These are phyloP conservation scores for Suillus variegatus DNA, from an alignment of 768 basidiomycete genomes.

Conservation along the genomic window DNA sequence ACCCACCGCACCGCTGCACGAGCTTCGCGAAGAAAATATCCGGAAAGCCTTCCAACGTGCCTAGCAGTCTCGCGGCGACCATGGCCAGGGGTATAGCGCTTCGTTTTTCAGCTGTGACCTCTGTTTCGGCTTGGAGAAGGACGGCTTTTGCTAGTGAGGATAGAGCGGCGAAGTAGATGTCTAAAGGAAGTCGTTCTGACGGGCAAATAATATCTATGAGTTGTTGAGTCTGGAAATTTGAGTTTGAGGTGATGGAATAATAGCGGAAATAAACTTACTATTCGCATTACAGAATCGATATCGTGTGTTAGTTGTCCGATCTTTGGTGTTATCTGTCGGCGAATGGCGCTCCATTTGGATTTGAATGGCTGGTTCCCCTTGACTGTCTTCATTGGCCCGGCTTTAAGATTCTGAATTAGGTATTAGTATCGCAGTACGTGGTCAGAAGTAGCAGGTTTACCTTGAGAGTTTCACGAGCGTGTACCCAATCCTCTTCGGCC, in stretches of 20 bases:
- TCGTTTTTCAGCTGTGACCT: conserved; percentile 86
- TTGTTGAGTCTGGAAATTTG: conserved; percentile 37
- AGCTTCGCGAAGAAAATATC: conserved; percentile 83
- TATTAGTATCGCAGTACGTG: conserved; percentile 23
- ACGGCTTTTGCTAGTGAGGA: conserved; percentile 90
- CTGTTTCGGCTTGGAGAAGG: conserved; percentile 89
- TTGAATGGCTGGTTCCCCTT: conserved; percentile 59
- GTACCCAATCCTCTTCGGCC: conserved; percentile 64
- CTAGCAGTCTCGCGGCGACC: conserved; percentile 71
- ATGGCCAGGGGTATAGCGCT: conserved; percentile 83
- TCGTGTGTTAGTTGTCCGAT: conserved; percentile 88
- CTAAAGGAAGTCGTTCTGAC: conserved; percentile 24
- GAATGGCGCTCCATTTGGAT: conserved; percentile 62
- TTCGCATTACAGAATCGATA: conserved; percentile 53
- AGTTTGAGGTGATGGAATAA: conserved; percentile 14
- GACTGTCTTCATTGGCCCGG: conserved; percentile 60
- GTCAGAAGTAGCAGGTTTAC: conserved; percentile 37
- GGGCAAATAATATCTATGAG: conserved; percentile 44
- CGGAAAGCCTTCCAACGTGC: conserved; percentile 56
- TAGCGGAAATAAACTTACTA: conserved; percentile 46
- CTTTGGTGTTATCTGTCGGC: conserved; percentile 82
- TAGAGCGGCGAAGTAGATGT: conserved; percentile 74
- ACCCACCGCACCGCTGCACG: conserved; percentile 85
- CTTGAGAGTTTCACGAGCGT: conserved; percentile 53
- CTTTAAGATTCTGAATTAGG: conserved; percentile 57